Conservation (phyloP, 2,329 filamentous ascomycete species). For the Cladophialophora carrionii region DNA sequence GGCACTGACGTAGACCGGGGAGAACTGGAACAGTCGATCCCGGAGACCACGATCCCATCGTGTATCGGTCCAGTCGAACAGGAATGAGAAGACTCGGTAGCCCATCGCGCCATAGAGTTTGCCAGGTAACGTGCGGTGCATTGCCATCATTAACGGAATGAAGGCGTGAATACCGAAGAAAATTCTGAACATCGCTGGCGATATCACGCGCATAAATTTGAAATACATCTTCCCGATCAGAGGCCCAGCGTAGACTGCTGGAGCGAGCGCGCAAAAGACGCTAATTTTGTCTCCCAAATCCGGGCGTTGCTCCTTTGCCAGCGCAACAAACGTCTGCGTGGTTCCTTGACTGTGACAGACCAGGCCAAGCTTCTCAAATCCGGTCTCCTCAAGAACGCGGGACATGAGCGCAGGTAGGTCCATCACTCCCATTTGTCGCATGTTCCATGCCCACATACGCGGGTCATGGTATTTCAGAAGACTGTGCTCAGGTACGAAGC, state of each 20-base stretch:
- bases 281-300: slow-evolving; percentile 80
- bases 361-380: slow-evolving; percentile 79
- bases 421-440: slow-evolving; percentile 87
- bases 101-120: slow-evolving; percentile 77
- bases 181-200: slow-evolving; percentile 72
- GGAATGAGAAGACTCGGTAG: slow-evolving; percentile 84
- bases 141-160: slow-evolving; percentile 89
- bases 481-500: slow-evolving; percentile 76
- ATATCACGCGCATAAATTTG: slow-evolving; percentile 84
- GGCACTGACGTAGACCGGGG: slow-evolving; percentile 84
- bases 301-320: slow-evolving; percentile 87
- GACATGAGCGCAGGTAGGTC: slow-evolving; percentile 82
- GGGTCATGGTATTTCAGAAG: slow-evolving; percentile 74
- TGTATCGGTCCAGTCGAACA: slow-evolving; percentile 84
- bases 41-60: slow-evolving; percentile 82
- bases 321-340: slow-evolving; percentile 80
- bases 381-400: slow-evolving; percentile 78
- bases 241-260: slow-evolving; percentile 85
- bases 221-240: slow-evolving; percentile 86
- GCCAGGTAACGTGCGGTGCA: slow-evolving; percentile 69
- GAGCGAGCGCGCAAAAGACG: slow-evolving; percentile 88
- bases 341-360: slow-evolving; percentile 91
- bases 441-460: slow-evolving; percentile 96
- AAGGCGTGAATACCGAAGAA: slow-evolving; percentile 93
- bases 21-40: slow-evolving; percentile 86